Evolutionary conservation across 108 stramenopile genomes (phyloP).

Genomic region (Fistulifera pelliculosa): DNA sequence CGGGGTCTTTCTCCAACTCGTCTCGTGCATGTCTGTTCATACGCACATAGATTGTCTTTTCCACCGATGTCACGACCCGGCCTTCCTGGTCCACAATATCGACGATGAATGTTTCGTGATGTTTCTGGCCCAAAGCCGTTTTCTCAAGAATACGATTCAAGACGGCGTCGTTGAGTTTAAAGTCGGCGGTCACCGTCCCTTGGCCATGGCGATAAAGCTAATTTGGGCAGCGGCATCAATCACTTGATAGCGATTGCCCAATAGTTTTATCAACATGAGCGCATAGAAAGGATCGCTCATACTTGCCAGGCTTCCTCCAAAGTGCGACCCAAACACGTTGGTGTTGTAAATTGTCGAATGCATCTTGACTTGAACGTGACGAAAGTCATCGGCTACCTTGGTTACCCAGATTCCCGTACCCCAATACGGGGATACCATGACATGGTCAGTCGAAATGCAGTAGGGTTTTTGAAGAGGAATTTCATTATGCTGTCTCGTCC

Average conservation of each 20-base stretch:
- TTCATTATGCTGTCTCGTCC: too few species aligned
- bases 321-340: conserved; percentile 13
- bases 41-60: conserved; percentile 10
- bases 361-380: conserved; percentile 3
- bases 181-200: conserved; percentile 12
- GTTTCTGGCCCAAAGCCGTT: conserved; percentile 2
- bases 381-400: conserved; percentile 5
- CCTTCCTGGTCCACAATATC: conserved; percentile 6
- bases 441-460: conserved; percentile 1
- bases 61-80: conserved; percentile 6
- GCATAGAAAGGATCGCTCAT: conserved; percentile 12
- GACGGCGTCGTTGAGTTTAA: conserved; percentile 4
- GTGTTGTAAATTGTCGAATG: conserved; percentile 9
- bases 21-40: too few species aligned
- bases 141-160: conserved; percentile 1
- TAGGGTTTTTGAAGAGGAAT: too few species aligned
- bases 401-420: conserved; percentile 5
- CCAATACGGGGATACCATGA: conserved; percentile 3
- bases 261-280: conserved; percentile 3
- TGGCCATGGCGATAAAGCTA: conserved; percentile 5
- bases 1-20: too few species aligned
- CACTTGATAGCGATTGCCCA: conserved; percentile 9
- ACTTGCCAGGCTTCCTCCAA: conserved; percentile 7
- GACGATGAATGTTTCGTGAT: not conserved
- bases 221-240: conserved; percentile 12